These are phyloP conservation scores for Venturia oleaginea DNA, from an alignment of 2,329 filamentous ascomycete species.

Conservation along the genomic window DNA sequence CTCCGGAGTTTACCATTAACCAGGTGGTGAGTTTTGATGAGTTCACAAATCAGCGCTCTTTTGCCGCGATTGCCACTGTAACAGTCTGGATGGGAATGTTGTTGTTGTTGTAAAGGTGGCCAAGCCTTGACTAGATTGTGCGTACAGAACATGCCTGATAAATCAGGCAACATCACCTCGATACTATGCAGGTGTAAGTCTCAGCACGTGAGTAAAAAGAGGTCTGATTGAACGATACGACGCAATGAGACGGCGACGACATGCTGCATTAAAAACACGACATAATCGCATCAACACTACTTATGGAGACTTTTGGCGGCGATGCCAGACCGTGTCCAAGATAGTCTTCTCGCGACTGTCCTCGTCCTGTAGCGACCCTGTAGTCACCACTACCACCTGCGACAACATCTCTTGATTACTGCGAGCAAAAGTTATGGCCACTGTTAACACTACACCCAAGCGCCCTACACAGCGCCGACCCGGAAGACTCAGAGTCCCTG, in stretches of 20 bases:
- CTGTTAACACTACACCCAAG: constrained; percentile 9
- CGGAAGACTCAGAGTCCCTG: neutral
- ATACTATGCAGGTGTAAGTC: too few species aligned
- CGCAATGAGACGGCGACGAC: neutral
- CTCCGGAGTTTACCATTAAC: neutral
- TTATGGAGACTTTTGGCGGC: neutral
- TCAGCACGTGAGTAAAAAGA: too few species aligned
- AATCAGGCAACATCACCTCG: too few species aligned
- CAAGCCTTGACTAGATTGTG: neutral
- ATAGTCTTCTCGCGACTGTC: neutral
- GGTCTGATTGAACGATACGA: too few species aligned
- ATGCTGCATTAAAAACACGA: neutral
- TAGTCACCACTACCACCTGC: constrained; percentile 4
- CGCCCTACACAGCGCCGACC: constrained; percentile 9
- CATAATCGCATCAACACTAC: neutral
- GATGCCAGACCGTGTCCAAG: neutral
- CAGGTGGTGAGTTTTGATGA: neutral
- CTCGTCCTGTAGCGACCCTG: neutral
- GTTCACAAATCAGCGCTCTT: too few species aligned
- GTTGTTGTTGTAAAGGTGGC: too few species aligned
- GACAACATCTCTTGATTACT: neutral
- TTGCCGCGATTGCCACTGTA: too few species aligned
- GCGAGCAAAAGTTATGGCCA: neutral
- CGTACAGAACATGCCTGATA: too few species aligned
- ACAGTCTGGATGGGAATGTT: too few species aligned